Base-by-base conservation (phyloP, 768 basidiomycete genomes). In the Lactifluus echinatus region DNA sequence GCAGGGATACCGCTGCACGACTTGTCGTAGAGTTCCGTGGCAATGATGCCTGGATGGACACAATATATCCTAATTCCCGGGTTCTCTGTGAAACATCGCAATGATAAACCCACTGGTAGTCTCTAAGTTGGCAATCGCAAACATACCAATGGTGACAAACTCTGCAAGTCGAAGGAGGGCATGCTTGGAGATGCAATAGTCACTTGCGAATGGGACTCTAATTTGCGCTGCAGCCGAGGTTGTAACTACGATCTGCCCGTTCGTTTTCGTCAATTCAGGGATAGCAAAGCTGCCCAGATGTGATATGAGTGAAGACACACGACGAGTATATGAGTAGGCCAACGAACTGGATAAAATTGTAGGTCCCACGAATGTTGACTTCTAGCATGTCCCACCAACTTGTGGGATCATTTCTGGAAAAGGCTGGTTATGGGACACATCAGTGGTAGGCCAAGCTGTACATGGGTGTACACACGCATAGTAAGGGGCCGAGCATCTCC, bases 321-420 rank as follows among this genome's bases (percentile, higher is more conserved):
- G 40, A 11, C 29, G 23, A 23, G 10, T 23, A 23, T 33, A 21
- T 19, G 33, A 17, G 43, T 31, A 31, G 4, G 43, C 8, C 6
- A 15, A 42, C 17, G 56, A 34, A 34, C 65, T 63, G 37, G 57
- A 56, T 47, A 21, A 48, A 45, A n/a, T 55, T 55, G 54, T 46
- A 48, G 8, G 29, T 44, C 17, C 54, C 54, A 28, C 37, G 55
- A 14, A 56, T 24, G 21, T 49, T 56, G 37, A 48, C 47, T 39
- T 55, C 54, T 8, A 55, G 23, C 19, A 48, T 26, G 5, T 40
- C 36, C 54, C 54, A 55, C 54, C 54, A 55, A 5, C 28, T 46
- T 7, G 33, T 37, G 11, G 55, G 47, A 21, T 56, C 55, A 5
- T 49, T n/a, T 11, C 28, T 23, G 1, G 15, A 11, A 4, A 48